These are phyloP conservation scores for Mortierella sp. DNA, from an alignment of 371 early-diverging fungal genomes.

Conservation along the genomic window DNA sequence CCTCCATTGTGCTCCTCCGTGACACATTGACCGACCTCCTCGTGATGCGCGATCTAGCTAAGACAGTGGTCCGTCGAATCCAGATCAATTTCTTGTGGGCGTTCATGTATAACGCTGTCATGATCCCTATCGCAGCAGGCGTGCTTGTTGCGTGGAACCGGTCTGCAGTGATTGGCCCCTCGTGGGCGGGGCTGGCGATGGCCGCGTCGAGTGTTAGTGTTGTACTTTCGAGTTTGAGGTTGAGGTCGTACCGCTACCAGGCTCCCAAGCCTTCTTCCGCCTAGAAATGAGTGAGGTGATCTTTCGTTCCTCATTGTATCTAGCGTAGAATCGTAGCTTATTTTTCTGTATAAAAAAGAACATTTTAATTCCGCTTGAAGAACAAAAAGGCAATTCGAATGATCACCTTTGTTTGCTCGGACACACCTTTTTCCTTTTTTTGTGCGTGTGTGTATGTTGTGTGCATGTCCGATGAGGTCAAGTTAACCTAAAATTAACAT, in stretches of 20 bases:
- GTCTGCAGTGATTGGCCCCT: constrained; percentile 70
- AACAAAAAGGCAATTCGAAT: no score
- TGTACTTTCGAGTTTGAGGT: constrained; percentile 76
- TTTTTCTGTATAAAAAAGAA: background rate
- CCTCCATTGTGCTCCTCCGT: constrained; percentile 80
- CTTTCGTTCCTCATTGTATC: background rate
- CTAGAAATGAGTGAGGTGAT: background rate
- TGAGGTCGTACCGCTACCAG: constrained; percentile 66
- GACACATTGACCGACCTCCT: constrained; percentile 80
- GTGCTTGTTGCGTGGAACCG: constrained; percentile 69
- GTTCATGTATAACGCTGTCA: constrained; percentile 80
- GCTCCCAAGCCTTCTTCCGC: constrained; percentile 10
- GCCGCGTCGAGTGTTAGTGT: constrained; percentile 85
- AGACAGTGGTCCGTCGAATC: constrained; percentile 77
- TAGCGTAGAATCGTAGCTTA: background rate
- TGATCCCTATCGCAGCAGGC: constrained; percentile 89
- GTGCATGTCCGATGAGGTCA: no score
- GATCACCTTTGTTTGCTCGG: no score
- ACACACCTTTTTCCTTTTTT: no score
- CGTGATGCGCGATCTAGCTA: constrained; percentile 75
- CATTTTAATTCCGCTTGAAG: no score
- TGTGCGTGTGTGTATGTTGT: no score
- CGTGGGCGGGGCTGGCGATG: constrained; percentile 89
- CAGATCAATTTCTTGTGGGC: constrained; percentile 88
- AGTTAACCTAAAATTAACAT: no score